Conservation (phyloP, 1,284 basidiomycete species). For the Puccinia horiana region DNA sequence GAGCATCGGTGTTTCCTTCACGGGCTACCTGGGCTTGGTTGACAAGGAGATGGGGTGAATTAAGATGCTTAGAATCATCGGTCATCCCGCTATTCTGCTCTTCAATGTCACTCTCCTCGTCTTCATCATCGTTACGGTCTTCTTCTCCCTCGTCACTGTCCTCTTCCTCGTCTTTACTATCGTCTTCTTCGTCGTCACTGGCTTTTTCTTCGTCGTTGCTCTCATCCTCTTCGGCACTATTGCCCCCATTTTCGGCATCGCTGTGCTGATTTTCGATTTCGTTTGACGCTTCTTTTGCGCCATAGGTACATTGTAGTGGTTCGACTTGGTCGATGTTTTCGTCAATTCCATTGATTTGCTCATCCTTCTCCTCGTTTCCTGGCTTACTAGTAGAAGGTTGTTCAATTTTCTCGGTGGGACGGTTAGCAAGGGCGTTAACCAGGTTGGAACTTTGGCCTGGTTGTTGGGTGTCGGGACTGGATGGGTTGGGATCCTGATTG, state of each 20-base stretch:
- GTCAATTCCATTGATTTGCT: background rate
- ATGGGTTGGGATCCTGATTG: background rate
- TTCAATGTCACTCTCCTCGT: background rate
- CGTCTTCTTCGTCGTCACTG: background rate
- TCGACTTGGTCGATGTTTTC: background rate
- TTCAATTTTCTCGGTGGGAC: background rate
- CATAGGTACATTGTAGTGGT: background rate
- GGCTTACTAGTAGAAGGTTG: background rate
- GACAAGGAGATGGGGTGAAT: too few relatives aligned
- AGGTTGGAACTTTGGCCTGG: background rate
- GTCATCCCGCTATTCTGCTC: background rate
- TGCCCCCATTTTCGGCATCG: background rate
- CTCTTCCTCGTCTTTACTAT: conserved; percentile 22
- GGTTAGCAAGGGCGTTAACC: background rate
- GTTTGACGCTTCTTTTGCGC: background rate
- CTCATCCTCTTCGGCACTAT: background rate
- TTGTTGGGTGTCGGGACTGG: background rate
- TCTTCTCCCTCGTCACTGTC: background rate
- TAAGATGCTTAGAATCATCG: background rate
- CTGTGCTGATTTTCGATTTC: conserved; percentile 20
- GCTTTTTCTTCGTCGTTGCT: background rate
- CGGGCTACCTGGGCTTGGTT: background rate
- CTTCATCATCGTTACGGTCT: too few relatives aligned
- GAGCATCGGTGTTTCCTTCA: background rate
- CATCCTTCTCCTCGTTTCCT: background rate